phyloP scores from a whole-genome alignment of 2,329 filamentous ascomycete species.

The Cladosporium colombiae region DNA sequence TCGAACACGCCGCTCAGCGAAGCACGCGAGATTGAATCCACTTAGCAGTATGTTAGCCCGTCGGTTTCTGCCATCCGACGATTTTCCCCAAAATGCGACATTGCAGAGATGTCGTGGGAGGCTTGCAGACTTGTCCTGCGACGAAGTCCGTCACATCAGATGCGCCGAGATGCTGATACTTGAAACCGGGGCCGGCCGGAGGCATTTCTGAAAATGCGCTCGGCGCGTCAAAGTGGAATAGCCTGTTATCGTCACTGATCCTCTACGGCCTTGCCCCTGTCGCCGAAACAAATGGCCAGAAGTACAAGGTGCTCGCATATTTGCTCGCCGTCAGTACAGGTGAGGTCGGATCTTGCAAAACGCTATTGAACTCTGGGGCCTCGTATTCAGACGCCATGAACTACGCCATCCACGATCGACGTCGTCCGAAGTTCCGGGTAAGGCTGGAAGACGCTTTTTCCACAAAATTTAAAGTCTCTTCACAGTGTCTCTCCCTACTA shows the following conservation, averaged over 20 bases:
- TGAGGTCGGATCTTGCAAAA: background rate
- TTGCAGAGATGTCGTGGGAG: background rate
- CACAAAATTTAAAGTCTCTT: background rate
- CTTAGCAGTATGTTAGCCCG: background rate
- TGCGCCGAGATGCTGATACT: background rate
- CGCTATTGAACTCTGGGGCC: background rate
- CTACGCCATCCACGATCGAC: background rate
- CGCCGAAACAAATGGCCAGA: background rate
- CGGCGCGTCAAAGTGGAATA: background rate
- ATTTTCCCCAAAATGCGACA: background rate
- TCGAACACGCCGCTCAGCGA: background rate
- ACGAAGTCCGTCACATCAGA: background rate
- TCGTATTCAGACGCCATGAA: background rate
- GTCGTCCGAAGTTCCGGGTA: background rate
- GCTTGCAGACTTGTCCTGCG: background rate
- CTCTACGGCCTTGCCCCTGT: background rate
- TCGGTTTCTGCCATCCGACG: slow-evolving; percentile 7
- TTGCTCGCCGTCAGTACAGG: background rate
- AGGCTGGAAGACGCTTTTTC: background rate
- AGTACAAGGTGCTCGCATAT: background rate
- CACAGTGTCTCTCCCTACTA: background rate
- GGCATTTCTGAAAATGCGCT: background rate
- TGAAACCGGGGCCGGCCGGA: background rate
- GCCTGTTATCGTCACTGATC: background rate
- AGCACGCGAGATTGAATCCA: slow-evolving; percentile 7